phyloP scores from a whole-genome alignment of 305 asterid genomes.

The Solanum hybrid region DNA sequence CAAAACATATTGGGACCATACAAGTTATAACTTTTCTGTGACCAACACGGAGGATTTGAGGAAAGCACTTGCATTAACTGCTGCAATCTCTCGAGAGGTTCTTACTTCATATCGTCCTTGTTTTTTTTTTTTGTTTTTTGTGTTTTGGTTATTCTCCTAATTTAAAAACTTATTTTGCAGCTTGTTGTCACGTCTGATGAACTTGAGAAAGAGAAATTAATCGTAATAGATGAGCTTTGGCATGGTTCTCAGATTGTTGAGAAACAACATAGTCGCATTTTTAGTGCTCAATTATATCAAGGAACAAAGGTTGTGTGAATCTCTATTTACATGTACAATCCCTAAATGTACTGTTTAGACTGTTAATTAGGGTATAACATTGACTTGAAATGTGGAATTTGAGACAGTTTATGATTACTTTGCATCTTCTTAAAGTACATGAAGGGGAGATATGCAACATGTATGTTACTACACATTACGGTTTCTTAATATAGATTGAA shows the following conservation, averaged over 20 bases:
- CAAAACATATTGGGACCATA: neutral
- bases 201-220: neutral
- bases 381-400: neutral
- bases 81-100: neutral
- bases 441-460: neutral
- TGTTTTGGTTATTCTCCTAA: neutral
- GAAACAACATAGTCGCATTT: neutral
- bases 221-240: neutral
- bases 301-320: neutral
- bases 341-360: neutral
- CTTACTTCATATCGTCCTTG: neutral
- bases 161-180: neutral
- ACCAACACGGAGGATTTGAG: neutral
- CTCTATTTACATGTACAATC: neutral
- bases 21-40: neutral
- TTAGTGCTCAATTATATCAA: neutral
- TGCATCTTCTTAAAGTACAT: neutral
- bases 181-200: neutral
- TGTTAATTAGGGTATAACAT: neutral
- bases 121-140: neutral
- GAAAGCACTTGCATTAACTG: neutral
- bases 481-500: no score
- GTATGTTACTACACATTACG: neutral
- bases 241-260: neutral
- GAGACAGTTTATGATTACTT: neutral